A percentile compares a stretch with the other conserved stretches of the same genome.
Conservation (phyloP, 768 basidiomycete genomes). For the Boletus pseudopeckii region DNA sequence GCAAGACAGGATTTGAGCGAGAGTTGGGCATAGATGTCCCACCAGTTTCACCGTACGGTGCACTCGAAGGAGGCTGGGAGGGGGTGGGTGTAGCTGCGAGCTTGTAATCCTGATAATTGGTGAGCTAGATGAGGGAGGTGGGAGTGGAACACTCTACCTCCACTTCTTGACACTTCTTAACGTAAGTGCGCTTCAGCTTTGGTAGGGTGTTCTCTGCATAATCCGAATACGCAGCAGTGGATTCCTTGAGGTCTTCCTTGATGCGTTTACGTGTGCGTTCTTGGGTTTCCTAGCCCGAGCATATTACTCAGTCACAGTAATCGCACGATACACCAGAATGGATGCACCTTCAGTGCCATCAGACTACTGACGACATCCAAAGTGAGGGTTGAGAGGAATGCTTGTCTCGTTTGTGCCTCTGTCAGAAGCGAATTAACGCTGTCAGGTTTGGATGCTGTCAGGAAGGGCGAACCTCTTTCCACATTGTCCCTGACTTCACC, state of each 20-base stretch:
- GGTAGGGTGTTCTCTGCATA: constrained; percentile 79
- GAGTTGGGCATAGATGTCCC: constrained; percentile 33
- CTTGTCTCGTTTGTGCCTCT: constrained; percentile 83
- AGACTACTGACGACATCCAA: constrained; percentile 74
- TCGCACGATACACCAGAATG: neutral
- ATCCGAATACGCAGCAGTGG: constrained; percentile 71
- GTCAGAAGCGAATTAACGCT: constrained; percentile 11
- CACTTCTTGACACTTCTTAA: constrained; percentile 82
- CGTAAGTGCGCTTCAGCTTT: constrained; percentile 72
- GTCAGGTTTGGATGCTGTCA: neutral
- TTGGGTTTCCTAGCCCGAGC: constrained; percentile 67
- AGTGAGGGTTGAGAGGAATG: constrained; percentile 68
- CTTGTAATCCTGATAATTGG: constrained; percentile 58
- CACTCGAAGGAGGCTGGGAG: constrained; percentile 26
- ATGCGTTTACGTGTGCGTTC: constrained; percentile 89
- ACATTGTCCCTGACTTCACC: constrained; percentile 80
- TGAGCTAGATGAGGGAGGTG: constrained; percentile 8
- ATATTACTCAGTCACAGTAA: neutral
- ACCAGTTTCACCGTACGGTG: constrained; percentile 33
- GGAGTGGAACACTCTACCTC: constrained; percentile 51
- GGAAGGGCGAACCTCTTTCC: constrained; percentile 58
- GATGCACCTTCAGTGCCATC: constrained; percentile 57
- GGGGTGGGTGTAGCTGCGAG: constrained; percentile 36
- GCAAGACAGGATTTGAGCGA: constrained; percentile 45
- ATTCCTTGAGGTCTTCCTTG: constrained; percentile 86